phyloP scores from a whole-genome alignment of 139 green algal species.

The Medakamo hakoo region DNA sequence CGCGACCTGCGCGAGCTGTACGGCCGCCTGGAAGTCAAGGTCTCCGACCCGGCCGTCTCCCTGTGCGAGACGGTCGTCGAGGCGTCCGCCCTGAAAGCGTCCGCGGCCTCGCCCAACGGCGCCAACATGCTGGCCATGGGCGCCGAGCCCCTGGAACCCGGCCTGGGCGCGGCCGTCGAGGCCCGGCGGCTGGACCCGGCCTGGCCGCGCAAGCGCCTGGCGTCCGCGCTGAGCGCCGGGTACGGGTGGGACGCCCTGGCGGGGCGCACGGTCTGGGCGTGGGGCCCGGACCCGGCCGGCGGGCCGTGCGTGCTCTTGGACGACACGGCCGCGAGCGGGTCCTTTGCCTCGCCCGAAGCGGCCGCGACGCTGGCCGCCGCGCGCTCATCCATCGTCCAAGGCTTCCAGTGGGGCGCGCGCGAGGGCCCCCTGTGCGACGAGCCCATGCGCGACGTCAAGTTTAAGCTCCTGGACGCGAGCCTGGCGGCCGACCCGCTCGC shows the following conservation, averaged over 20 bases:
- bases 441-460: constrained; percentile 93
- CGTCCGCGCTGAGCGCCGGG: constrained; percentile 63
- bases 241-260: constrained; percentile 96
- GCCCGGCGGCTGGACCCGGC: constrained; percentile 38
- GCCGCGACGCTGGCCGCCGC: constrained; percentile 75
- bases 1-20: constrained; percentile 75
- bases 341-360: too few relatives aligned
- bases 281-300: constrained; percentile 73
- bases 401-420: constrained; percentile 91
- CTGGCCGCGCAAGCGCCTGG: constrained; percentile 49
- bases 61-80: constrained; percentile 97
- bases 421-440: constrained; percentile 97
- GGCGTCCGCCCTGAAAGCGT: constrained; percentile 86
- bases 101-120: constrained; percentile 92
- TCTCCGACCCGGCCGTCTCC: constrained; percentile 73
- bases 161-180: constrained; percentile 87
- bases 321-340: constrained; percentile 79
- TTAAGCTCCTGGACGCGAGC: constrained; percentile 69
- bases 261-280: constrained; percentile 87
- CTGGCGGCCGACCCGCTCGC: constrained; percentile 51
- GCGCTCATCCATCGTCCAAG: constrained; percentile 68
- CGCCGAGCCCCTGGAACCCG: constrained; percentile 80
- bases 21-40: constrained; percentile 89
- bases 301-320: constrained; percentile 84
- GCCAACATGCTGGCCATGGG: constrained; percentile 89